Base-by-base conservation (phyloP, 129 eudicot species). In the Escallonia rubra region DNA sequence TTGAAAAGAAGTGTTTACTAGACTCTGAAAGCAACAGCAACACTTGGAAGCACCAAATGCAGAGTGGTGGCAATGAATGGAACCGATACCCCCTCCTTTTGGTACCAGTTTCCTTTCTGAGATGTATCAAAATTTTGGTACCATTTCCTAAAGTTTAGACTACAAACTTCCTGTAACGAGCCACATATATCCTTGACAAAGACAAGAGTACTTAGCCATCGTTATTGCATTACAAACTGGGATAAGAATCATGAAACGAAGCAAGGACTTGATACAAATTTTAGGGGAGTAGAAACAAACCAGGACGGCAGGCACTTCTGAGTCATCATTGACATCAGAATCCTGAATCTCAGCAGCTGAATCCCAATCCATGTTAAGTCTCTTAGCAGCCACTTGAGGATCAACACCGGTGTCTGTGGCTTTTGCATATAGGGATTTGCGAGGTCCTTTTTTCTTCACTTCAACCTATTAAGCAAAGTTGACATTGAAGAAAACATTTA, bases 331-430 rank as follows among this genome's bases (percentile, higher is more conserved):
- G 15, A 49, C 61, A 45, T 50, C 87, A 3, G 61, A 72, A 23
- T 86, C 98, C 44, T 84, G 91, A 52, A 93, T 89, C 77, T 89
- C 98, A 59, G 95, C 95, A 40, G 98, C 96, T 42, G 85, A 65
- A 84, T 93, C 96, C 98, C 98, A 86, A 65, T 93, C 95, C 38
- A 84, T 71, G 62, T 89, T 89, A 52, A 92, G 98, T 76, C 87
- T 80, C 85, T 83, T 86, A 56, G 96, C 96, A 43, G 98, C 96
- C 61, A 75, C 95, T 80, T 71, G 46, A 49, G 90, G 91, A 79
- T 86, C 88, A 55, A 89, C 63, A 53, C 98, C 95, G 2, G 95
- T 89, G 77, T 89, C 92, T 10, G 96, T 93, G 57, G 88, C 88
- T 71, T 80, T 89, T 43, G 90, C 96, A 67, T 93, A 86, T 48